phyloP scores from a whole-genome alignment of 2,329 filamentous ascomycete species.

The Pestalotiopsis sp. region DNA sequence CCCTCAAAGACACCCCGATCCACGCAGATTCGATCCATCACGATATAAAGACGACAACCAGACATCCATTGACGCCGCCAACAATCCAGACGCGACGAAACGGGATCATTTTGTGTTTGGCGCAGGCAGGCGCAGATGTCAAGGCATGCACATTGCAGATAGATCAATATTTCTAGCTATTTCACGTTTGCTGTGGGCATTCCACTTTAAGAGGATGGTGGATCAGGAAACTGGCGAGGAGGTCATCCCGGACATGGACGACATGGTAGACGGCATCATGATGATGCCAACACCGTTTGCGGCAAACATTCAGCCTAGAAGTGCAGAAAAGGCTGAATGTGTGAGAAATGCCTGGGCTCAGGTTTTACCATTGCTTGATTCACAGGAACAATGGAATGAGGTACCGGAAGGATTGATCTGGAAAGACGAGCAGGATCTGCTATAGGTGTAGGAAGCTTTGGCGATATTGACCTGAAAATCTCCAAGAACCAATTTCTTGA shows the following conservation, averaged over 20 bases:
- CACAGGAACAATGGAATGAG: constrained; percentile 27
- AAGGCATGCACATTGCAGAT: constrained; percentile 57
- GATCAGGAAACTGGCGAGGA: constrained; percentile 31
- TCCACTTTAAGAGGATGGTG: constrained; percentile 32
- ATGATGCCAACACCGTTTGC: constrained; percentile 17
- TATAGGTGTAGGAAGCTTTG: too few species aligned
- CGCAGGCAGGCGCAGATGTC: constrained; percentile 58
- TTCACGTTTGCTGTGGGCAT: constrained; percentile 49
- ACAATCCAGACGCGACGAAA: constrained; percentile 40
- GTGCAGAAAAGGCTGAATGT: constrained; percentile 4
- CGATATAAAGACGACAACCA: constrained; percentile 24
- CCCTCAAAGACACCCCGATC: constrained; percentile 38
- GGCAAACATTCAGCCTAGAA: constrained; percentile 16
- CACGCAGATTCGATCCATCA: constrained; percentile 42
- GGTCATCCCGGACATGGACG: constrained; percentile 15
- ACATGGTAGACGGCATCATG: constrained; percentile 18
- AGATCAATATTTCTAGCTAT: constrained; percentile 50
- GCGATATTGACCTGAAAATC: too few species aligned
- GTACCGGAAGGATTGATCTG: constrained; percentile 26
- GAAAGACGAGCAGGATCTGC: background rate
- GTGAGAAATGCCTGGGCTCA: constrained; percentile 19
- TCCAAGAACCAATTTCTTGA: too few species aligned
- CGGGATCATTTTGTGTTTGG: constrained; percentile 59
- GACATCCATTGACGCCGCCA: constrained; percentile 28
- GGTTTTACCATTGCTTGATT: constrained; percentile 24